These are phyloP conservation scores for Daldinia sp. DNA, from an alignment of 2,329 filamentous ascomycete species.

Conservation along the genomic window DNA sequence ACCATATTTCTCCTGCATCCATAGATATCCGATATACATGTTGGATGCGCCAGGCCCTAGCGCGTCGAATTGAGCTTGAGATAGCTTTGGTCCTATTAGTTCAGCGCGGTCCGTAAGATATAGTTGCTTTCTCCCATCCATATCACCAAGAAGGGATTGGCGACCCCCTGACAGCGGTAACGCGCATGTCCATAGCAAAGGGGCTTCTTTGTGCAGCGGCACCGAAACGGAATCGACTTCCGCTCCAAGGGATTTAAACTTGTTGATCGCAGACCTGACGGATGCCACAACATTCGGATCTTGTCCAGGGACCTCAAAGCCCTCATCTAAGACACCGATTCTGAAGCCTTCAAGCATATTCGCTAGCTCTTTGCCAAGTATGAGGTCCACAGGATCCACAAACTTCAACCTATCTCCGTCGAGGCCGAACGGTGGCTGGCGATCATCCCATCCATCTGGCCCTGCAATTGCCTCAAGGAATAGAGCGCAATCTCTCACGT, in stretches of 20 bases:
- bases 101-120: slow-evolving; percentile 45
- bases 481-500: slow-evolving; percentile 48
- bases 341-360: slow-evolving; percentile 47
- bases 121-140: slow-evolving; percentile 44
- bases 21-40: slow-evolving; percentile 45
- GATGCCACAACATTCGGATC: slow-evolving; percentile 45
- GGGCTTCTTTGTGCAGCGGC: slow-evolving; percentile 47
- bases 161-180: slow-evolving; percentile 39
- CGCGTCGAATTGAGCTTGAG: slow-evolving; percentile 47
- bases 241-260: slow-evolving; percentile 48
- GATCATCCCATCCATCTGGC: slow-evolving; percentile 52
- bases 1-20: slow-evolving; percentile 45
- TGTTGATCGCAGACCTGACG: slow-evolving; percentile 46
- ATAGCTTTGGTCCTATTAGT: slow-evolving; percentile 41
- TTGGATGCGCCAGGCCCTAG: slow-evolving; percentile 46
- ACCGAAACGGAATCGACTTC: slow-evolving; percentile 48
- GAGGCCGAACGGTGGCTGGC: slow-evolving; percentile 46
- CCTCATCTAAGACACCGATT: slow-evolving; percentile 51
- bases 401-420: slow-evolving; percentile 38
- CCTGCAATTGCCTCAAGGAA: slow-evolving; percentile 52
- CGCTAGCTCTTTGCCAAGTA: slow-evolving; percentile 26
- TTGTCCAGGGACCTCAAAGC: slow-evolving; percentile 44
- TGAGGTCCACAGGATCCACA: slow-evolving; percentile 39
- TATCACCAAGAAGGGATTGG: slow-evolving; percentile 42
- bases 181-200: slow-evolving; percentile 42